Evolutionary conservation across 495 filamentous ascomycete genomes (phyloP), one percentile per base, ranked within the genome.

Genomic region (Penicillium cataractarum): DNA sequence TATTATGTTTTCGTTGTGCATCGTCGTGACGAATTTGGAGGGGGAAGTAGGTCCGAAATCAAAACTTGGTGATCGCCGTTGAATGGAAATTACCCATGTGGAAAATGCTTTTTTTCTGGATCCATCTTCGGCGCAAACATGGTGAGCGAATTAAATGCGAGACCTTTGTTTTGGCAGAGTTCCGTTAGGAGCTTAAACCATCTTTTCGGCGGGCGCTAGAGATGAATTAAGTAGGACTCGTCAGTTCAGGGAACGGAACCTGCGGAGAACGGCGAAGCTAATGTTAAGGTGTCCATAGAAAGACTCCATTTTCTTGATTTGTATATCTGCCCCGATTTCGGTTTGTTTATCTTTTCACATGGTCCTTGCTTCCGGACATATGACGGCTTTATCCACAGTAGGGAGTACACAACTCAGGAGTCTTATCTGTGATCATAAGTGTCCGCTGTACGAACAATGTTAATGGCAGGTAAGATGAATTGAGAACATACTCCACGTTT

Each of bases 181-280:
- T n/a, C 10, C 10, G 12, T 35, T 17, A 50, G 27, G 40, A 49
- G 39, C 39, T 58, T 27, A 37, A 46, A 35, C 55, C 55, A 19
- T 7, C 24, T 42, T 32, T 48, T 21, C 4, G 21, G 29, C n/a
- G 42, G 42, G 21, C 42, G 46, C 57, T 50, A 50, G 29, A 27
- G 57, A 58, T 58, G 39, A 46, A 58, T 50, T n/a, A 17, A 44
- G 57, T 22, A 58, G 29, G 44, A 58, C 44, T 58, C 44, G 42
- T 51, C 42, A 37, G 6, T 29, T 56, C 6, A 22, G 32, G 21
- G 22, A 39, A 27, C 35, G 15, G 35, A 40, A 33, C 32, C 22
- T 26, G 35, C 33, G 24, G 53, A 56, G 53, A 33, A 32, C 12
- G 17, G 5, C 12, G 6, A 13, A 26, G n/a, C 7, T 22, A n/a